Base-by-base conservation (phyloP, 768 basidiomycete species). In the Auricularia sp. region DNA sequence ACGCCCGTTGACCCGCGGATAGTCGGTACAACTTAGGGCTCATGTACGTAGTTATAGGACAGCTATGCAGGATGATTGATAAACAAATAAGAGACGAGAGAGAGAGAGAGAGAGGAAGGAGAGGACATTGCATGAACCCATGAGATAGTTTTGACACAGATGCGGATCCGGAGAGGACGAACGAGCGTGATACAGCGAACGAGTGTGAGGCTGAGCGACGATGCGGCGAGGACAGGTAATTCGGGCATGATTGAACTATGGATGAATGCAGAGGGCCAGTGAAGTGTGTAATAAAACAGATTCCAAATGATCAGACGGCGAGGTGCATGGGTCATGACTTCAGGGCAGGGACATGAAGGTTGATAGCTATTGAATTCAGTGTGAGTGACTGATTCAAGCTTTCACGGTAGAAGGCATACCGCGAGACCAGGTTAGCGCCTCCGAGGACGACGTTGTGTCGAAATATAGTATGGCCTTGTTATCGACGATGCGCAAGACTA, bases 381-480 rank as follows among this genome's bases (percentile, higher is more conserved):
- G 61, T 61, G 10, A 39, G 61, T 33, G 29, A 53, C 36, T 11
- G 51, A 73, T 35, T 34, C 58, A n/a, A 7, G 12, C 12, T 8
- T 14, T 7, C 12, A 14, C 8, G 12, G n/a, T 34, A 18, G 3
- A 7, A 61, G 70, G 60, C 39, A 11, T 36, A 91, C 91, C 91
- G 84, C 91, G 83, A 80, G 87, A 93, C 91, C 91, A 93, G 68
- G 87, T 92, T 71, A 93, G 73, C 44, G 91, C 91, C 68, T 91
- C 90, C 63, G 90, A 91, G 23, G 90, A 84, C 7, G 89, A 85
- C 23, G 89, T 87, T 44, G 87, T 87, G 71, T 92, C 89, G 71
- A 94, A 93, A 73, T 94, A 94, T 54, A 94, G 77, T 64, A 94
- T 90, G 16, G 91, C 91, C 73, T 93, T 93, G 78, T 93, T 92